Base-by-base conservation (phyloP, 257 asterid genomes). In the Striga asiatica region DNA sequence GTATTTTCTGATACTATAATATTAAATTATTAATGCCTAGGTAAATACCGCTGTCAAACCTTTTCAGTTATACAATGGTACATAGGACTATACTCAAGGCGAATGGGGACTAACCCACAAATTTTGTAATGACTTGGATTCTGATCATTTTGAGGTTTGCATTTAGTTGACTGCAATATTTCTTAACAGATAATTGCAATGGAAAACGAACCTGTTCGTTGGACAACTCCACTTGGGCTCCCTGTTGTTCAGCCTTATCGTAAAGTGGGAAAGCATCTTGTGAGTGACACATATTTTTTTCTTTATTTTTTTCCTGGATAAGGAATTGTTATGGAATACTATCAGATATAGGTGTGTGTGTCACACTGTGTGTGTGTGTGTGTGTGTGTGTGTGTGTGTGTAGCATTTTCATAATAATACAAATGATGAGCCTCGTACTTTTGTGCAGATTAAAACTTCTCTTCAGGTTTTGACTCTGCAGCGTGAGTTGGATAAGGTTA, bases 221-320 rank as follows among this genome's bases (percentile, higher is more conserved):
- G 98, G 98, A 87, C 88, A 59, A 92, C 97, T 76, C 98, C 97
- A 43, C 94, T 92, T 42, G 98, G 98, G 57, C 97, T 92, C 60
- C 98, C 98, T 20, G 98, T 92, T 59, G 98, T 92, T 71, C 98
- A 92, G 79, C 98, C 98, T 52, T 92, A 92, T 69, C 94, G 83
- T 61, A 71, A 71, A 68, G 8, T 65, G 56, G 84, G 86, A 78
- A 74, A 81, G 62, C 94, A 76, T 68, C 71, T 82, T 54, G 97
- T 88, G 61, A 79, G 95, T 67, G n/a, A n/a, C n/a, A n/a, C n/a
- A n/a, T n/a, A n/a, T n/a, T n/a, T n/a, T n/a, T n/a, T n/a, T n/a
- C n/a, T n/a, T n/a, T n/a, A n/a, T n/a, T n/a, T n/a, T n/a, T n/a
- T n/a, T n/a, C n/a, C n/a, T n/a, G n/a, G n/a, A n/a, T n/a, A n/a